Evolutionary conservation across 2,329 filamentous ascomycete species (phyloP).

Genomic region (Hypocrella siamensis): DNA sequence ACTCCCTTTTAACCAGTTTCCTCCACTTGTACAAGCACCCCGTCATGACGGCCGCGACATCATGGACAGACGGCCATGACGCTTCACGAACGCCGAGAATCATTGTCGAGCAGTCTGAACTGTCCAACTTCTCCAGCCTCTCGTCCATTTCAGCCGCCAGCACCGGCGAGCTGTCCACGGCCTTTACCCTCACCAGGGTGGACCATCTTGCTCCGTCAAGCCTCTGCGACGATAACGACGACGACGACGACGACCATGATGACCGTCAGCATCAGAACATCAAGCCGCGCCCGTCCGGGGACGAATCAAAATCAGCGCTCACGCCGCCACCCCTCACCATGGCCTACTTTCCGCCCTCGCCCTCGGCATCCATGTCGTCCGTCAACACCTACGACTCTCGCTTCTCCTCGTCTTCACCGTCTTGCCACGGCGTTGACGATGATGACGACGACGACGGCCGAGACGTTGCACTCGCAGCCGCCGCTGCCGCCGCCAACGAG

Average conservation of each 20-base stretch:
- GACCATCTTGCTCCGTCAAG: not conserved
- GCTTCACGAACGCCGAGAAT: not conserved
- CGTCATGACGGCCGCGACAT: too few species aligned
- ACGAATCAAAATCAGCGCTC: too few species aligned
- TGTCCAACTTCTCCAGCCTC: not conserved
- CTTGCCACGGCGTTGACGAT: slow-evolving; percentile 13
- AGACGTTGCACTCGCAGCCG: slow-evolving; percentile 3
- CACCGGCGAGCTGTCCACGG: slow-evolving; percentile 2
- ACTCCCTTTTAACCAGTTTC: not conserved
- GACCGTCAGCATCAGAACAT: too few species aligned
- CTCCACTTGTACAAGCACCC: too few species aligned
- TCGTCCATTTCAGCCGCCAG: slow-evolving; percentile 1
- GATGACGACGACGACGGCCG: slow-evolving; percentile 11
- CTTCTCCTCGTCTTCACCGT: too few species aligned
- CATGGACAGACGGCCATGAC: not conserved
- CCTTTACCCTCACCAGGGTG: slow-evolving; percentile 1
- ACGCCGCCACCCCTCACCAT: slow-evolving; percentile 2
- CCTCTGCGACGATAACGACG: too few species aligned
- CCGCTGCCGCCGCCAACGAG: not conserved
- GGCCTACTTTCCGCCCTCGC: slow-evolving; percentile 5
- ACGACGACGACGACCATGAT: too few species aligned
- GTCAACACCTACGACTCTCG: slow-evolving; percentile 71
- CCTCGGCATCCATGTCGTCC: slow-evolving; percentile 30
- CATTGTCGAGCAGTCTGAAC: not conserved
- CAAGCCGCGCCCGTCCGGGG: too few species aligned